Percentiles rank a stretch among this genome's conserved stretches.
Evolutionary conservation across 306 rosid species (phyloP).

Genomic region (Cucumis cinereus): DNA sequence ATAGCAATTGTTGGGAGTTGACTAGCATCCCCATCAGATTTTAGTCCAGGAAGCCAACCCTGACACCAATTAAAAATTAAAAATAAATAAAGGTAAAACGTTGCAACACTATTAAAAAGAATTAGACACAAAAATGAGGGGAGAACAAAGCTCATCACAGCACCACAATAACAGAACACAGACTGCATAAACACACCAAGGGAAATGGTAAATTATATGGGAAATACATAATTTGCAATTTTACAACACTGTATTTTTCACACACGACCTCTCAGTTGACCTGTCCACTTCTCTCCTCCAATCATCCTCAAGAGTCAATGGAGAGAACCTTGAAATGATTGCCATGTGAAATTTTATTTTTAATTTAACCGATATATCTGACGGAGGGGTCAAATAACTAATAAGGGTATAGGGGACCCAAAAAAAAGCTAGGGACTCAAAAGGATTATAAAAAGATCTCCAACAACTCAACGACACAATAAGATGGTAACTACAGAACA

Average conservation of each 20-base stretch:
- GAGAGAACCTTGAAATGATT: not conserved
- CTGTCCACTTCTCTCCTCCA: not conserved
- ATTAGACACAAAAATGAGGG: not conserved
- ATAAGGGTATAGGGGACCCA: not conserved
- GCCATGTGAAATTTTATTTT: not conserved
- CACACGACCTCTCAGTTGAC: not conserved
- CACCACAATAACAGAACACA: not conserved
- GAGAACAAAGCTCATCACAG: not conserved
- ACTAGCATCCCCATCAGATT: slow-evolving; percentile 71
- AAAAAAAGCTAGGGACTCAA: not conserved
- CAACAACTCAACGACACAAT: not conserved
- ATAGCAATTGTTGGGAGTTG: slow-evolving; percentile 94
- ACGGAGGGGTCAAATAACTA: not conserved
- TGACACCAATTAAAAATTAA: slow-evolving; percentile 23
- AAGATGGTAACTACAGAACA: not conserved
- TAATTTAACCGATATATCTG: not conserved
- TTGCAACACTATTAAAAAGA: not conserved
- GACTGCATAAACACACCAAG: not conserved
- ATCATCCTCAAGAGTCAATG: not conserved
- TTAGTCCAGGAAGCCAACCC: slow-evolving; percentile 98
- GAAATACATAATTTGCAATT: not conserved
- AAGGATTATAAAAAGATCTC: not conserved
- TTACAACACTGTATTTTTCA: not conserved
- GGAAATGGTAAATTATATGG: not conserved
- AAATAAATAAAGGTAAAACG: not conserved